Evolutionary conservation across 2,329 filamentous ascomycete genomes (phyloP).

Genomic region (Hymenoscyphus scutula): DNA sequence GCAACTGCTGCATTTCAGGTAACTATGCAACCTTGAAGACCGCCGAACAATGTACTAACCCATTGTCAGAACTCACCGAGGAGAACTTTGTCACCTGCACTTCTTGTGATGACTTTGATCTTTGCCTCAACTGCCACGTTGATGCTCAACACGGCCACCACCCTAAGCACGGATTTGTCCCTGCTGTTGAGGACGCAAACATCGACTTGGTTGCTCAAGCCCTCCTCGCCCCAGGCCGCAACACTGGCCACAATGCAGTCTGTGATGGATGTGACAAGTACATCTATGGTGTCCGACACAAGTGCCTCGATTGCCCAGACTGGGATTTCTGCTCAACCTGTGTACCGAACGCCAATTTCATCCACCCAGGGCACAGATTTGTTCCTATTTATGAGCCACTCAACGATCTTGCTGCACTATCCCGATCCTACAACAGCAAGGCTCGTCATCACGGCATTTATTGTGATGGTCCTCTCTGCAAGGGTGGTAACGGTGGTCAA

Average conservation of each 20-base stretch:
- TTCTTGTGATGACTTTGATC: slow-evolving; percentile 84
- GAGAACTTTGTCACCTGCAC: slow-evolving; percentile 81
- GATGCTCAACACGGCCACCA: slow-evolving; percentile 83
- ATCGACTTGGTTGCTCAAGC: slow-evolving; percentile 61
- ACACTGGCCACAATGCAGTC: slow-evolving; percentile 78
- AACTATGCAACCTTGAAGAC: slow-evolving; percentile 28
- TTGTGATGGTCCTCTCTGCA: slow-evolving; percentile 92
- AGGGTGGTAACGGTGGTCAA: slow-evolving; percentile 48
- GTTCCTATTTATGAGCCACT: slow-evolving; percentile 80
- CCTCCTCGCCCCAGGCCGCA: slow-evolving; percentile 76
- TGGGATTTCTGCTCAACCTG: slow-evolving; percentile 93
- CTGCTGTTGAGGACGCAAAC: slow-evolving; percentile 61
- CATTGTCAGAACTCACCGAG: slow-evolving; percentile 55
- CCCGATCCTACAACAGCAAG: slow-evolving; percentile 43
- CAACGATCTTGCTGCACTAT: slow-evolving; percentile 39
- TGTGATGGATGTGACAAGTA: slow-evolving; percentile 92
- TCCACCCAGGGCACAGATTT: slow-evolving; percentile 84
- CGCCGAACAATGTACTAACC: slow-evolving; percentile 29
- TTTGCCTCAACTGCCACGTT: slow-evolving; percentile 80
- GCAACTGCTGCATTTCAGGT: slow-evolving; percentile 66
- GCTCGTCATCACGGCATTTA: slow-evolving; percentile 78
- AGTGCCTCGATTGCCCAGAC: slow-evolving; percentile 94
- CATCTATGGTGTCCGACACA: slow-evolving; percentile 88
- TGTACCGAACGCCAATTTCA: slow-evolving; percentile 60
- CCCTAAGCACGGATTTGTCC: slow-evolving; percentile 76